Percentiles rank a stretch among this genome's conserved stretches.
These are phyloP conservation scores for Leccinum aurantiacum DNA, from an alignment of 768 basidiomycete genomes.

Conservation along the genomic window DNA sequence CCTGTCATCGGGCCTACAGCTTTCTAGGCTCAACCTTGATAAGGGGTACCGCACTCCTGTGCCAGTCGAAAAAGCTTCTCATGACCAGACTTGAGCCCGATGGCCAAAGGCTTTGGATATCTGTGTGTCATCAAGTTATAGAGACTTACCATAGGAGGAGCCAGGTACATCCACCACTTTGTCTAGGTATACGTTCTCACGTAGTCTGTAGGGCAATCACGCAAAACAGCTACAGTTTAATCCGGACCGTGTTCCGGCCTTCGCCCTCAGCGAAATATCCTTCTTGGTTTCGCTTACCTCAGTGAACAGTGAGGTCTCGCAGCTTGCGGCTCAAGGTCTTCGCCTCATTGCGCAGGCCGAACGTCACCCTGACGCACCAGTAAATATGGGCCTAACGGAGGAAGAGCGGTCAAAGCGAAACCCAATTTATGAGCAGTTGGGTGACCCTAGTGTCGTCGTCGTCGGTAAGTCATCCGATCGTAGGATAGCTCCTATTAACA, in stretches of 20 bases:
- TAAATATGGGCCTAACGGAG: slow-evolving; percentile 49
- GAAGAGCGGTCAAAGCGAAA: slow-evolving; percentile 68
- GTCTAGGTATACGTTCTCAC: slow-evolving; percentile 3
- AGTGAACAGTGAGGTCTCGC: slow-evolving; percentile 62
- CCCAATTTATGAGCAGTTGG: slow-evolving; percentile 75
- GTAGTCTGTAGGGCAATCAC: slow-evolving; percentile 37
- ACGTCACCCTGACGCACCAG: slow-evolving; percentile 56
- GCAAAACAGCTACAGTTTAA: slow-evolving; percentile 52
- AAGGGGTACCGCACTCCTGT: slow-evolving; percentile 36
- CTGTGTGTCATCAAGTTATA: slow-evolving; percentile 58
- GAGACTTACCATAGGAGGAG: slow-evolving; percentile 52
- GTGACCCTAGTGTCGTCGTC: slow-evolving; percentile 68
- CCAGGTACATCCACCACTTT: slow-evolving; percentile 38
- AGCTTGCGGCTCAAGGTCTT: slow-evolving; percentile 65
- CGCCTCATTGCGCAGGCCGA: slow-evolving; percentile 69
- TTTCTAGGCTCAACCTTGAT: slow-evolving; percentile 1
- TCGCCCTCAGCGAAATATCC: slow-evolving; percentile 70
- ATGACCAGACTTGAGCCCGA: slow-evolving; percentile 59
- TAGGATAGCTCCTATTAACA: slow-evolving; percentile 5
- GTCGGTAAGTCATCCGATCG: slow-evolving; percentile 51
- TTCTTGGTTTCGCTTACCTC: slow-evolving; percentile 73
- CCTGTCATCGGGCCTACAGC: slow-evolving; percentile 13
- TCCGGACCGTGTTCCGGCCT: slow-evolving; percentile 55
- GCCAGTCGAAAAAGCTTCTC: slow-evolving; percentile 57
- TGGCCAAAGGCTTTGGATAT: slow-evolving; percentile 66